Base-by-base conservation (phyloP, 139 green algal species). In the Coccomyxa sp. region DNA sequence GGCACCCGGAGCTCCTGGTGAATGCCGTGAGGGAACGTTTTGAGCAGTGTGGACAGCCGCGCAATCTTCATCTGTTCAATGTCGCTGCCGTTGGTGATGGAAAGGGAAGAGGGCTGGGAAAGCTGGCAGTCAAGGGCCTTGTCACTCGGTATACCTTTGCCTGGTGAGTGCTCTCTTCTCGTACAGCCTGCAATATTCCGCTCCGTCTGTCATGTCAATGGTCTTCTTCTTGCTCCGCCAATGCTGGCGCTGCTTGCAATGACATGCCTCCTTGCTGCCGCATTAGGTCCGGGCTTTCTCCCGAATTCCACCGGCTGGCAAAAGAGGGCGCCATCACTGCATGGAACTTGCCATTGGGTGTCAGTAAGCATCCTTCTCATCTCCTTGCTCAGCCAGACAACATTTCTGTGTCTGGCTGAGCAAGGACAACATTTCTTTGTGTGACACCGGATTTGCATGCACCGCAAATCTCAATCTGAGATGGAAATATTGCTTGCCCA, bases 311-410 rank as follows among this genome's bases (percentile, higher is more conserved):
- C 21, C 79, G 77, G 77, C 78, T 88, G 58, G 79, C 87, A 23
- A 77, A 38, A 18, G 84, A 82, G 18, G 80, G 81, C 68, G 83
- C 83, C 51, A 25, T 87, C 30, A 13, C 81, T 74, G 86, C 84
- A 0, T 89, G 86, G 86, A 91, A 91, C 77, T 63, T 91, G 57
- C 88, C 88, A 15, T 82, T 91, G 18, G 88, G 88, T 13, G 80
- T 89, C 45, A 80, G 87, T 90, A 32, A 51, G 79, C 27, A 9
- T 51, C 27, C 11, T 51, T 74, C 18, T 1, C 23, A 71, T 18
- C 57, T 27, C 4, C 21, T 51, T 71, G 28, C 57, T 18, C 23
- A 82, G n/a, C 67, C 57, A 67, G 58, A 17, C 23, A 78, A 58
- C 12, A 30, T 75, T 18, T 18, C 17, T 80, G 57, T 57, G 15